Evolutionary conservation across 495 filamentous ascomycete species (phyloP).

Genomic region (Daldinia decipiens): DNA sequence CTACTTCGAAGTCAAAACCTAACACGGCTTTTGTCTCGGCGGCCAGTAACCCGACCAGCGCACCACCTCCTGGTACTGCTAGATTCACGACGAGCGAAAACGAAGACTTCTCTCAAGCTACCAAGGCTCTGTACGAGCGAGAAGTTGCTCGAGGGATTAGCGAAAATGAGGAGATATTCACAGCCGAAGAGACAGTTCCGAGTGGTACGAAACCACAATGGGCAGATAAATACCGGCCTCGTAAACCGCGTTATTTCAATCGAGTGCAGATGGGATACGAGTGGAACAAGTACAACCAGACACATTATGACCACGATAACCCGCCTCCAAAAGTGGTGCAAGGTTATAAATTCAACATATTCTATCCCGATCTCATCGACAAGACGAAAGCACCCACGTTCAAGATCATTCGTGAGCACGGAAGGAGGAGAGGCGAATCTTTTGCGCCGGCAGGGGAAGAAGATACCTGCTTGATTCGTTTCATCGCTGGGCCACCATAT

Average conservation of each 20-base stretch:
- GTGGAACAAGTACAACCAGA: constrained; percentile 99
- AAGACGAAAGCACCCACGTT: constrained; percentile 94
- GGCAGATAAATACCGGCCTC: constrained; percentile 89
- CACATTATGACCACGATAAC: constrained; percentile 99
- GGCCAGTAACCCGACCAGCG: constrained; percentile 50
- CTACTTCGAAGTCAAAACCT: constrained; percentile 29
- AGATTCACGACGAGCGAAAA: constrained; percentile 79
- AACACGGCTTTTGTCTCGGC: constrained; percentile 15
- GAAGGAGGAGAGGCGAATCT: constrained; percentile 87
- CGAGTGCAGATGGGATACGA: constrained; percentile 99
- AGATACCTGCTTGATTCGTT: constrained; percentile 95
- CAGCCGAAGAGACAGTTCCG: constrained; percentile 85
- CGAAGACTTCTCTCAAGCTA: constrained; percentile 91
- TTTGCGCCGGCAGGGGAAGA: constrained; percentile 97
- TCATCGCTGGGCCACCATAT: constrained; percentile 95
- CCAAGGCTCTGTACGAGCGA: constrained; percentile 89
- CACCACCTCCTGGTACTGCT: constrained; percentile 65
- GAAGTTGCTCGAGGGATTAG: constrained; percentile 91
- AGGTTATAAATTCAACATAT: constrained; percentile 99
- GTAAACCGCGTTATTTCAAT: constrained; percentile 98
- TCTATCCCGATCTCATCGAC: constrained; percentile 98
- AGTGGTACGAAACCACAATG: constrained; percentile 74
- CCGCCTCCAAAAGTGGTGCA: constrained; percentile 98
- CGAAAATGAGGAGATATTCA: constrained; percentile 97
- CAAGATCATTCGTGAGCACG: constrained; percentile 90